Base-by-base conservation (phyloP, 148 eudicot species). In the Agrostemma githago region DNA sequence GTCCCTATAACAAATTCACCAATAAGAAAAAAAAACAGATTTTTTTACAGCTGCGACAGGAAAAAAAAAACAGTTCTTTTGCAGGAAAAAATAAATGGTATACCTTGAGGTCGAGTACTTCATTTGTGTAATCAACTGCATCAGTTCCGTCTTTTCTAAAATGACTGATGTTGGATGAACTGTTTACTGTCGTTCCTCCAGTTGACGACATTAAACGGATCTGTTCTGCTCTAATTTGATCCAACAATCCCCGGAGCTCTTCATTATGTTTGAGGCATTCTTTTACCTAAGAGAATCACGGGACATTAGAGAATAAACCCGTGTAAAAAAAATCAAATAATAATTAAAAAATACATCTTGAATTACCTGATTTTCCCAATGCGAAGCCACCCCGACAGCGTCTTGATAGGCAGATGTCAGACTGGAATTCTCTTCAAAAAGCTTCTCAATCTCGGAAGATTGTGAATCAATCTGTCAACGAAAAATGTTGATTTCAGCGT, bases 371-470 rank as follows among this genome's bases (percentile, higher is more conserved):
- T 84, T 88, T 77, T 94, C 92, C 97, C 97, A 94, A 62, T 85
- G 90, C 53, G 88, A 83, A 56, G 79, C 93, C 68, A 84, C 75
- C 17, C 84, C 87, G 76, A 79, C 78, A 72, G 96, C 87, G 75
- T 94, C 96, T 79, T 91, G 90, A 79, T 91, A 85, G 79, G 90
- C 96, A 69, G 89, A 86, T 72, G 92, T 72, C 66, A 94, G 77
- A 76, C 78, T 86, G 63, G 93, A 86, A 79, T 91, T 94, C 83
- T 94, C 97, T 82, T 94, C 98, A 72, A 94, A 94, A 56, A 94
- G 96, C 74, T 80, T 89, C 82, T 94, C 98, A 76, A 94, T 91
- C 88, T 91, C 98, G 0, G 96, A 85, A 76, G 98, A 94, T 81
- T 94, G 98, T 38, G 98, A 87, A 82, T 94, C 98, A 79, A 94